These are phyloP conservation scores for Fusarium denticulatum DNA, from an alignment of 2,329 filamentous ascomycete species.

Conservation along the genomic window DNA sequence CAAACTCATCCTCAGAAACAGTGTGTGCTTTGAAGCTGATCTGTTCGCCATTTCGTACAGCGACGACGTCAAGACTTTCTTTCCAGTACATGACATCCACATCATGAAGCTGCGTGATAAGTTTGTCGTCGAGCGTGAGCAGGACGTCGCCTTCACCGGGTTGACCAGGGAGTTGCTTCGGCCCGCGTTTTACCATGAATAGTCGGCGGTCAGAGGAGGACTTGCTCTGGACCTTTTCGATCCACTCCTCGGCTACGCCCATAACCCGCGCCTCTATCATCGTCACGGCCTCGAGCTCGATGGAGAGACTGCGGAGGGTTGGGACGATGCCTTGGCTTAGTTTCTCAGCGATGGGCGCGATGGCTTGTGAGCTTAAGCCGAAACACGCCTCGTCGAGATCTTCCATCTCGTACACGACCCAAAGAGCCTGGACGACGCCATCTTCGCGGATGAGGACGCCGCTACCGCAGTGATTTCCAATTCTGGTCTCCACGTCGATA, in stretches of 20 bases:
- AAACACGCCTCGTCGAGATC: conserved; percentile 55
- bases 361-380: conserved; percentile 85
- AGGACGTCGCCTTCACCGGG: conserved; percentile 92
- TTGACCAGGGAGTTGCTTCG: conserved; percentile 60
- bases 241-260: conserved; percentile 96
- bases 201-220: conserved; percentile 91
- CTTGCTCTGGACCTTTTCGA: conserved; percentile 88
- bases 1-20: conserved; percentile 86
- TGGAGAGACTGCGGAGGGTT: conserved; percentile 86
- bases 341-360: conserved; percentile 86
- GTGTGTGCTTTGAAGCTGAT: conserved; percentile 82
- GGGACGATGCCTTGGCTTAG: conserved; percentile 83
- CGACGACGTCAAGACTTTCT: conserved; percentile 80
- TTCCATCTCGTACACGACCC: conserved; percentile 77
- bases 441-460: conserved; percentile 91
- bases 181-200: conserved; percentile 95
- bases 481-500: conserved; percentile 92
- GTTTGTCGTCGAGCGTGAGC: conserved; percentile 86
- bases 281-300: conserved; percentile 92
- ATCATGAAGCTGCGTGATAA: conserved; percentile 91
- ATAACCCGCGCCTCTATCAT: conserved; percentile 97
- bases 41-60: conserved; percentile 88
- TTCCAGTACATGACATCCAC: conserved; percentile 96
- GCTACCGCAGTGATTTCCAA: conserved; percentile 90
- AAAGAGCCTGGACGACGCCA: conserved; percentile 91